These are phyloP conservation scores for Diaporthe humulicola DNA, from an alignment of 2,329 filamentous ascomycete species.

Conservation along the genomic window DNA sequence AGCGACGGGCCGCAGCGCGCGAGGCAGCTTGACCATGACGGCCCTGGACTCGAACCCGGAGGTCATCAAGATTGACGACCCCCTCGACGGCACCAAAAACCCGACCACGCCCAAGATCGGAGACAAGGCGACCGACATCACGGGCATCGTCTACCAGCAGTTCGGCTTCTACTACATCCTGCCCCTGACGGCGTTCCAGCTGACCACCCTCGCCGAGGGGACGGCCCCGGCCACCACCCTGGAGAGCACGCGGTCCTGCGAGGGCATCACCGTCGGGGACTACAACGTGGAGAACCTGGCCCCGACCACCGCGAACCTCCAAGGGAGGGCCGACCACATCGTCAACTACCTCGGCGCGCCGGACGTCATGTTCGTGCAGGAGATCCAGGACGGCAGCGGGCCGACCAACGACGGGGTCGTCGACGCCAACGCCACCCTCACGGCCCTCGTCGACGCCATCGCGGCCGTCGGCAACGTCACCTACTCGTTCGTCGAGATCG, in stretches of 20 bases:
- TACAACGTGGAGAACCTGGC: constrained; percentile 81
- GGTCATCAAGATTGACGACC: constrained; percentile 73
- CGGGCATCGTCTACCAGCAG: constrained; percentile 74
- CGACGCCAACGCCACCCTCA: constrained; percentile 70
- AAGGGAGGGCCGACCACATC: constrained; percentile 74
- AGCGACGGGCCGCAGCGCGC: constrained; percentile 71
- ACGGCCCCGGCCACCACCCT: constrained; percentile 66
- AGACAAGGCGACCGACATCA: constrained; percentile 74
- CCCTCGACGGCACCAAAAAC: constrained; percentile 75
- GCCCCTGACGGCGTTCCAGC: constrained; percentile 69
- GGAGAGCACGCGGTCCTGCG: constrained; percentile 67
- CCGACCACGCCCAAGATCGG: constrained; percentile 72
- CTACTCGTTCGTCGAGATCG: constrained; percentile 73
- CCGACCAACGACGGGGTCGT: constrained; percentile 70
- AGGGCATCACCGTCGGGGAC: constrained; percentile 72
- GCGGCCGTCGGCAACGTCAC: constrained; percentile 58
- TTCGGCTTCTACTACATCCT: constrained; percentile 80
- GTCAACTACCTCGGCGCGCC: constrained; percentile 73
- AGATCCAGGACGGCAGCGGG: constrained; percentile 78
- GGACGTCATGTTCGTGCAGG: constrained; percentile 77
- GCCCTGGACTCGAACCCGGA: constrained; percentile 77
- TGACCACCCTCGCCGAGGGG: constrained; percentile 59
- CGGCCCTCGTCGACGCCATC: constrained; percentile 66
- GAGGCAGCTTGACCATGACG: constrained; percentile 75
- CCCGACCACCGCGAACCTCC: constrained; percentile 67